Evolutionary conservation across 202 grass and related monocot species (phyloP), one percentile per base, ranked within the genome.

Genomic region (Setaria italica): DNA sequence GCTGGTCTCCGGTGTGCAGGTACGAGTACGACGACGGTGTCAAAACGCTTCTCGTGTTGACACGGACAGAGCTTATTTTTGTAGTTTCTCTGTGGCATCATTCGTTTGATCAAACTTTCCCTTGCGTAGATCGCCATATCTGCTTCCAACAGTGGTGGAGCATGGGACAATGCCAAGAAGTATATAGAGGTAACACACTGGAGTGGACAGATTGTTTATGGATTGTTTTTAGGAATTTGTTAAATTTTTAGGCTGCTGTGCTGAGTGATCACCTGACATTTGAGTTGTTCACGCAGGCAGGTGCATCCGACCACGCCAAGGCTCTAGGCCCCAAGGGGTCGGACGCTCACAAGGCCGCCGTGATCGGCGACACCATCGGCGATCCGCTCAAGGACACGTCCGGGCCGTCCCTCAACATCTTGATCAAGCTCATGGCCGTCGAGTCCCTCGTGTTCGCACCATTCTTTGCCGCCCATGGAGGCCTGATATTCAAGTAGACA

Each of bases 91-190:
- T 29, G 39, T 12, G 14, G 39, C 39, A 41, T 19, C 35, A 7
- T 42, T 80, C 1, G 13, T 48, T 67, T 57, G 13, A 30, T 29
- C 42, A 14, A 11, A 7, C 4, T 3, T 16, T 58, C 11, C n/a
- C 20, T 49, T 12, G 8, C 56, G 33, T 49, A 91, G 86, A 84
- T 88, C 67, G 84, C 91, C 58, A 90, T 90, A 58, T 93, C 91
- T 45, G 85, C 91, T 82, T 90, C 92, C 5, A 91, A 94, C 70
- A 84, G 85, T 11, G 86, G 92, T 4, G 92, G 82, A 19, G 92
- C 92, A 4, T 94, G 89, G 89, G 92, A 94, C 76, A 94, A 94
- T 56, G 92, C 92, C 30, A 94, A 94, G 91, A 89, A 94, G 67
- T 88, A 90, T 35, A 91, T 91, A 21, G 88, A 91, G 82, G 87